phyloP scores from a whole-genome alignment of 2,329 filamentous ascomycete species.

The Aspergillus texensis region DNA sequence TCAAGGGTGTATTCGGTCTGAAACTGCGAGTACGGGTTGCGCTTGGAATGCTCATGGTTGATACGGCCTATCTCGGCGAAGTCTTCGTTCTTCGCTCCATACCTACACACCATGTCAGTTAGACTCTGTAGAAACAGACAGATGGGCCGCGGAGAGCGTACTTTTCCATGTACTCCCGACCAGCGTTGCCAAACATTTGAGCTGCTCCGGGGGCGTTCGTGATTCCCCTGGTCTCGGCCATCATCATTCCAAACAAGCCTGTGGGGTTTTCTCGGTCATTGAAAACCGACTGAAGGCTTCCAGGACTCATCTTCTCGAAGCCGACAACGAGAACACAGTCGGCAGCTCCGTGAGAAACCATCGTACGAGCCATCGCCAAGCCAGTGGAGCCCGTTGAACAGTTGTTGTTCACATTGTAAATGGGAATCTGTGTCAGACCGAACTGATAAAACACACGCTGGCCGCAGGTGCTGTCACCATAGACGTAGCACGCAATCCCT shows the following conservation, averaged over 20 bases:
- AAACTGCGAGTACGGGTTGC: conserved; percentile 98
- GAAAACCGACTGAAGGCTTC: conserved; percentile 81
- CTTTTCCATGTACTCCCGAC: conserved; percentile 93
- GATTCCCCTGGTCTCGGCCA: conserved; percentile 77
- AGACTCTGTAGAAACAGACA: background rate
- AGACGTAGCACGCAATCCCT: conserved; percentile 96
- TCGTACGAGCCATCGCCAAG: conserved; percentile 77
- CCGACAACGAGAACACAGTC: conserved; percentile 90
- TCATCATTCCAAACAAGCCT: conserved; percentile 72
- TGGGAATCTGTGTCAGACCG: conserved; percentile 93
- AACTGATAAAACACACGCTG: conserved; percentile 99
- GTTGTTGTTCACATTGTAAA: conserved; percentile 99
- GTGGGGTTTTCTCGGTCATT: conserved; percentile 82
- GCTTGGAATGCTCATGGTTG: conserved; percentile 88
- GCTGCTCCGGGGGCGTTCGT: conserved; percentile 83
- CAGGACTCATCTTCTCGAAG: conserved; percentile 97
- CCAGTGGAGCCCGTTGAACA: conserved; percentile 95
- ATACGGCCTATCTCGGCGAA: conserved; percentile 93
- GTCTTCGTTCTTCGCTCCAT: conserved; percentile 79
- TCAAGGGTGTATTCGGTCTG: conserved; percentile 86
- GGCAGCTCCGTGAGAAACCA: conserved; percentile 77
- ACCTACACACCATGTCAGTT: conserved; percentile 51
- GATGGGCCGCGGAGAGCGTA: conserved; percentile 43
- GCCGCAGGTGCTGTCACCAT: conserved; percentile 91
- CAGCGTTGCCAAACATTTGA: conserved; percentile 95